phyloP scores from a whole-genome alignment of 1,139 yeast genomes.

The Hemisphaericaspora xylofermentans region DNA sequence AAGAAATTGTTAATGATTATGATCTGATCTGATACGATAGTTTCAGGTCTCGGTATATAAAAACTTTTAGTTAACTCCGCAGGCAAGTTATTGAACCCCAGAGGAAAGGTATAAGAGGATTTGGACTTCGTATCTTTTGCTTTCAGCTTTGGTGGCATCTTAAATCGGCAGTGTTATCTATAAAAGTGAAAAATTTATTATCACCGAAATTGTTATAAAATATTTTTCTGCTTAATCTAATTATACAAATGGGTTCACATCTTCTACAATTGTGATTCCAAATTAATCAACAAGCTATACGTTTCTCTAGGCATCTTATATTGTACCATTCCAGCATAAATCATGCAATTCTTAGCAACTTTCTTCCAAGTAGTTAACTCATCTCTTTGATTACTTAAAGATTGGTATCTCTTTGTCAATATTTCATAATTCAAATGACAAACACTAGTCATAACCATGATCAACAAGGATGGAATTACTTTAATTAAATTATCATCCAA shows the following conservation, averaged over 20 bases:
- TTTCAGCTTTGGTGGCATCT: constrained; percentile 10
- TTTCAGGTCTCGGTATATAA: constrained; percentile 35
- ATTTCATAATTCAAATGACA: constrained; percentile 57
- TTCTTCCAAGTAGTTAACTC: constrained; percentile 54
- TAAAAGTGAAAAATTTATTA: neutral
- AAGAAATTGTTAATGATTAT: constrained; percentile 46
- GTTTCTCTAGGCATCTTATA: constrained; percentile 94
- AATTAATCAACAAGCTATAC: constrained; percentile 67
- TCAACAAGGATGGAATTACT: constrained; percentile 75
- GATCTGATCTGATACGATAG: constrained; percentile 42
- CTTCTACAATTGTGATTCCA: constrained; percentile 52
- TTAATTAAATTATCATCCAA: constrained; percentile 73
- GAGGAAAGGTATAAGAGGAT: constrained; percentile 28
- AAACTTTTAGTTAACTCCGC: constrained; percentile 23
- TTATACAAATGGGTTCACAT: neutral
- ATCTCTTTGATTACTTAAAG: constrained; percentile 49
- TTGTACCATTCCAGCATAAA: constrained; percentile 94
- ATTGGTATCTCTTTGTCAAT: constrained; percentile 46
- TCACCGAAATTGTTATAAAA: neutral
- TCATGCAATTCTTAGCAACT: constrained; percentile 84
- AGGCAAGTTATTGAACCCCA: constrained; percentile 22
- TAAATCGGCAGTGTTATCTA: too few species aligned
- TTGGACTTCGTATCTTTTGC: constrained; percentile 1
- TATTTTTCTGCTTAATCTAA: neutral
- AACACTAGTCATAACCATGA: constrained; percentile 80